phyloP scores from a whole-genome alignment of 2,329 filamentous ascomycete species.

The Fusarium sp. region DNA sequence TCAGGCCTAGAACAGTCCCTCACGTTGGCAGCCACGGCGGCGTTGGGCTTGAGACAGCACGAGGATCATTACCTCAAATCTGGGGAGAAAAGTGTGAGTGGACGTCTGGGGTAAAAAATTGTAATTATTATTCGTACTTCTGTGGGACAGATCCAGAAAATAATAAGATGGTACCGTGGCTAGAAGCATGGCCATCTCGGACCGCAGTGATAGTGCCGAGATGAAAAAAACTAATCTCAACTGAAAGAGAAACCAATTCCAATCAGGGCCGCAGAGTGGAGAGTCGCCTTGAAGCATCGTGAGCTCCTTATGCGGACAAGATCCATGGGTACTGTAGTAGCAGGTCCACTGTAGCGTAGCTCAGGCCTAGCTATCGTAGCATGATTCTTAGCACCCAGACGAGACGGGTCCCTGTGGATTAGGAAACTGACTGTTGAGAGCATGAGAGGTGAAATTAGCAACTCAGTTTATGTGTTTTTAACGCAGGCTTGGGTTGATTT shows the following conservation, averaged over 20 bases:
- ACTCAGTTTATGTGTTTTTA: too few relatives aligned
- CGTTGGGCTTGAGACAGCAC: slow-evolving; percentile 14
- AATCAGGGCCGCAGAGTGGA: slow-evolving; percentile 21
- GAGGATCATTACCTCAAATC: slow-evolving; percentile 33
- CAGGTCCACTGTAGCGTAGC: slow-evolving; percentile 36
- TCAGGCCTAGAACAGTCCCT: slow-evolving; percentile 21
- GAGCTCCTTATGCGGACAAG: slow-evolving; percentile 36
- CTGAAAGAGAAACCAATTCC: slow-evolving; percentile 26
- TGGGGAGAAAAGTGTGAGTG: slow-evolving; percentile 46
- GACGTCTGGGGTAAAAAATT: slow-evolving; percentile 42
- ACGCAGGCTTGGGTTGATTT: too few relatives aligned
- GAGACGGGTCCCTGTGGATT: slow-evolving; percentile 17
- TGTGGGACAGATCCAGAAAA: slow-evolving; percentile 30
- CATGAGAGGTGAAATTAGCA: too few relatives aligned
- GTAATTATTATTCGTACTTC: slow-evolving; percentile 10
- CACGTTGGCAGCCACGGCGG: slow-evolving; percentile 12
- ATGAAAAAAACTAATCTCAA: slow-evolving; percentile 33
- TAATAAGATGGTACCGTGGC: slow-evolving; percentile 10
- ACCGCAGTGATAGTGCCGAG: slow-evolving; percentile 28
- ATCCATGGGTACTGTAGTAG: slow-evolving; percentile 28
- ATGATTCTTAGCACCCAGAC: slow-evolving; percentile 31
- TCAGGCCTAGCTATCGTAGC: slow-evolving; percentile 35
- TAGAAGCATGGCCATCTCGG: slow-evolving; percentile 14
- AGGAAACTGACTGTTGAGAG: too few relatives aligned
- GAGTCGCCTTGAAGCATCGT: slow-evolving; percentile 44